Evolutionary conservation across 2,329 filamentous ascomycete genomes (phyloP).

Genomic region (Alternaria solani): DNA sequence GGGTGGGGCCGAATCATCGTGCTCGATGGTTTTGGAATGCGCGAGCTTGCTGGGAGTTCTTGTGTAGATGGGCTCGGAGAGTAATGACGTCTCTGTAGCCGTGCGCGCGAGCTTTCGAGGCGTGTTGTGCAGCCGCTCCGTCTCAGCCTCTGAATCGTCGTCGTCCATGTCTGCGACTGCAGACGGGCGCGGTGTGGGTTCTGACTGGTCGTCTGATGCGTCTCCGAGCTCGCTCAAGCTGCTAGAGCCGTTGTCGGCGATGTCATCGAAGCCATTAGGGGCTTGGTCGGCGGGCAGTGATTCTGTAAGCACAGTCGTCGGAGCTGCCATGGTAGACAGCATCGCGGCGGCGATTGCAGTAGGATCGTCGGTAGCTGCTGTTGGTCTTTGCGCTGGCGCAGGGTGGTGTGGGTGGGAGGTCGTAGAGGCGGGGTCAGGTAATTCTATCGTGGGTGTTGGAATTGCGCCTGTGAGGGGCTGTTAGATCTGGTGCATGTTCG

Average conservation of each 20-base stretch:
- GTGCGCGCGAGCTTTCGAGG: conserved; percentile 67
- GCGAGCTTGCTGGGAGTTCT: conserved; percentile 50
- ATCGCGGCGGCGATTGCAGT: conserved; percentile 29
- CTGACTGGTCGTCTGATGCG: conserved; percentile 68
- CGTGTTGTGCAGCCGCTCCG: conserved; percentile 90
- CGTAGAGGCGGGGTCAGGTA: conserved; percentile 48
- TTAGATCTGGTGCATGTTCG: conserved; percentile 9
- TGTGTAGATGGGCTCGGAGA: conserved; percentile 43
- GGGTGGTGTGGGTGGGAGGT: conserved; percentile 53
- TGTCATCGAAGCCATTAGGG: conserved; percentile 50
- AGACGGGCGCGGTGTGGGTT: conserved; percentile 40
- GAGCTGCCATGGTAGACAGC: conserved; percentile 35
- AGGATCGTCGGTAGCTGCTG: conserved; percentile 21
- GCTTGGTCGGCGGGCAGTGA: conserved; percentile 20
- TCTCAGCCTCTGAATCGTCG: conserved; percentile 86
- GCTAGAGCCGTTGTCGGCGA: conserved; percentile 74
- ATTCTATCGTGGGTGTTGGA: conserved; percentile 23
- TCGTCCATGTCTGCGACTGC: conserved; percentile 55
- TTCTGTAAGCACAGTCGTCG: conserved; percentile 28
- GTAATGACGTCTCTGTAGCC: conserved; percentile 44
- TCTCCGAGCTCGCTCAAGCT: conserved; percentile 91
- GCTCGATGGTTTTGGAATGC: conserved; percentile 43
- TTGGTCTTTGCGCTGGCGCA: conserved; percentile 27
- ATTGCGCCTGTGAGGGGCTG: conserved; percentile 20
- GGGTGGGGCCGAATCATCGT: conserved; percentile 40